Evolutionary conservation across 2,329 filamentous ascomycete genomes (phyloP), one percentile per base, ranked within the genome.

Genomic region (Alternaria gansuensis): DNA sequence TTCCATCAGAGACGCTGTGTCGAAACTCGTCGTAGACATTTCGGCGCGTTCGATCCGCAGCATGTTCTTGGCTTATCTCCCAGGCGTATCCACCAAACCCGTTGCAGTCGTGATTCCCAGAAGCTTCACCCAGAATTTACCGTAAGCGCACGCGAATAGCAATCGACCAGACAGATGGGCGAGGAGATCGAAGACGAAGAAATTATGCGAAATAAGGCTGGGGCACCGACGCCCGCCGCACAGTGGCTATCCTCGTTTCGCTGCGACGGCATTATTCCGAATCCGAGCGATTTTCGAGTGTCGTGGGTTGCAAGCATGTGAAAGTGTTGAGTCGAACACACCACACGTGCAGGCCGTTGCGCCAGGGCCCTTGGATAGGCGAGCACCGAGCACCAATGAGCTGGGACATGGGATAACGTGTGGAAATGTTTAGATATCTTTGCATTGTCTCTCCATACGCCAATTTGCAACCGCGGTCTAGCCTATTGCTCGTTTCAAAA

Each of bases 251-350:
- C 57, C 61, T 60, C 58, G 55, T 57, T 51, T 58, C 24, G 59
- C 61, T 61, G 58, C 59, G 54, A 55, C 45, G 51, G 51, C 48
- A 45, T 56, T 60, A 63, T 44, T 31, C 60, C 48, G 51, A 59
- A 63, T 52, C 34, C 40, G 59, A 55, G 52, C 57, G 51, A 53
- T 50, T 54, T 29, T 46, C 37, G 26, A 51, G 43, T 23, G 41
- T 43, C 24, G 45, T 51, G 41, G 40, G 36, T 21, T 34, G 44
- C 28, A 58, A 62, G 64, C 67, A 70, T 70, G 67, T 70, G 67
- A 70, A 70, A 65, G 60, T 56, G 60, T 63, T 65, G 62, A 60
- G 62, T 41, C 29, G 39, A 45, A 52, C 45, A 51, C 40, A 29
- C 26, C 26, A 46, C 56, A 26, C 40, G 31, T 43, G 36, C 33